Evolutionary conservation across 1,284 basidiomycete genomes (phyloP), one percentile per base, ranked within the genome.

Genomic region (Leccinum huronense): DNA sequence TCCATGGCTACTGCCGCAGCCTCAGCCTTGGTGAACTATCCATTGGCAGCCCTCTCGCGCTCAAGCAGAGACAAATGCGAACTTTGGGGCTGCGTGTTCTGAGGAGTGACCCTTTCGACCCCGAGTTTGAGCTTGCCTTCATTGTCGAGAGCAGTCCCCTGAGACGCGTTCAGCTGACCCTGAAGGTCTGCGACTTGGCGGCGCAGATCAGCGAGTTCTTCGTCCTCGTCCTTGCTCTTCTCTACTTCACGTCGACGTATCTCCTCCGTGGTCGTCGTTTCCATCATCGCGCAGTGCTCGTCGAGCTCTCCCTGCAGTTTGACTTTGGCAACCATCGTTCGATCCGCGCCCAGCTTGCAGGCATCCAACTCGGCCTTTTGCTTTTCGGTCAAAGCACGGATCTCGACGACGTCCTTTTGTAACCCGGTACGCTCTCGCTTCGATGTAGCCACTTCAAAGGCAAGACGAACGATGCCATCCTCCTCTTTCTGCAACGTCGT

Each of bases 181-280:
- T 89, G 87, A 45, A 91, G 76, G 55, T 80, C 80, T 40, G 76
- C 73, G 40, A 86, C 85, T 72, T 95, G 89, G 10, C 77, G 76
- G n/a, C 96, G 89, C 10, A 98, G 80, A 33, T 86, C 82, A 1
- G 79, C 76, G 19, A 97, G 84, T 75, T 98, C 96, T 23, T 23
- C 23, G 23, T 23, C 23, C 55, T 88, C 84, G 69, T 97, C 95
- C 72, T 90, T 93, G 78, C 91, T 92, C 75, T 90, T 90, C 76
- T 95, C 93, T 2, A 88, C 91, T 74, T 97, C 93, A 58, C 84
- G 86, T 30, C 92, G 86, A 63, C 90, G 89, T 36, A 86, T 89
- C 72, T 95, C 95, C 73, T 97, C 95, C 23, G 88, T 90, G 1
- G 88, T 86, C 77, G 95, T 97, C 5, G 92, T 90, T 61, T 90